Percentiles rank a stretch among this genome's conserved stretches.
phyloP scores from a whole-genome alignment of 352 stramenopile genomes.

The Phytopythium aichiense region DNA sequence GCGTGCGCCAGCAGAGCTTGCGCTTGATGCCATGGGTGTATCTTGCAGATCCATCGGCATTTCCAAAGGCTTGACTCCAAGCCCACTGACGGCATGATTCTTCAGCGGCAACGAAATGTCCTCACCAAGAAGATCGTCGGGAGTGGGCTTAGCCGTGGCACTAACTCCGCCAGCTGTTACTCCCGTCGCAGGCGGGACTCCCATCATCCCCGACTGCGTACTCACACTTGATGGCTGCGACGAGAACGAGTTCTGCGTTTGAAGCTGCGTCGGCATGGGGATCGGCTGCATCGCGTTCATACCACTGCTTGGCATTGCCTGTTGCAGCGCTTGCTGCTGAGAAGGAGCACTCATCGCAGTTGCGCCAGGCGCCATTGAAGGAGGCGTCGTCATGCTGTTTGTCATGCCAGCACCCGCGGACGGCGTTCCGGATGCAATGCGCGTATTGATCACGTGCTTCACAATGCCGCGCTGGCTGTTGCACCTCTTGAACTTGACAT shows the following conservation, averaged over 20 bases:
- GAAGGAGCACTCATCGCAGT: neutral
- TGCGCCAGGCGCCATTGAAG: neutral
- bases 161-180: neutral
- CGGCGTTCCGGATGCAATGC: conserved; percentile 3
- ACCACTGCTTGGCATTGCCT: conserved; percentile 7
- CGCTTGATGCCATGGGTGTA: conserved; percentile 16
- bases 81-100: conserved; percentile 15
- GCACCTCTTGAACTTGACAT: conserved; percentile 80
- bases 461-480: conserved; percentile 76
- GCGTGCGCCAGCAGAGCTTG: conserved; percentile 12
- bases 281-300: conserved; percentile 36
- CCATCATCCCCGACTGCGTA: neutral
- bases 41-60: conserved; percentile 63
- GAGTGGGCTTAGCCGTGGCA: conserved; percentile 28
- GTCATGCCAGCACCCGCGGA: neutral
- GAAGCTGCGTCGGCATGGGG: conserved; percentile 34
- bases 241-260: conserved; percentile 7
- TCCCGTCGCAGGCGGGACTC: neutral
- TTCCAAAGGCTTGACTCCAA: conserved; percentile 40
- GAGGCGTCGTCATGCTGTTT: neutral
- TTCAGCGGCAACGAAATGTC: conserved; percentile 32
- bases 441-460: conserved; percentile 72
- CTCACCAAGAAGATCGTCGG: conserved; percentile 48
- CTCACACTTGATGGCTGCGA: conserved; percentile 11
- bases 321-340: conserved; percentile 3